Evolutionary conservation across 306 rosid genomes (phyloP).

Genomic region (Prunus mira): DNA sequence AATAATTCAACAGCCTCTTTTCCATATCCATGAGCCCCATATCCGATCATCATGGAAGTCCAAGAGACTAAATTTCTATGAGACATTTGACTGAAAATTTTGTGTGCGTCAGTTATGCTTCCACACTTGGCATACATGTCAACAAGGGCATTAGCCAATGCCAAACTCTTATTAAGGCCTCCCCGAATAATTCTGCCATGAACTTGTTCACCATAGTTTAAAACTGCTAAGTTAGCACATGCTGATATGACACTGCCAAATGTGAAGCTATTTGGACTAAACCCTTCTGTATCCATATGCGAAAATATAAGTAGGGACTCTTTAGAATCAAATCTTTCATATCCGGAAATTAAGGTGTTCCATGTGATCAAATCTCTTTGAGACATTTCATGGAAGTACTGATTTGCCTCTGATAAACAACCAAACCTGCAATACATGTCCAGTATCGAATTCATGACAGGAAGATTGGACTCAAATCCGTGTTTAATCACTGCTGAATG

Average conservation of each 20-base stretch:
- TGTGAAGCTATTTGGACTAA: slow-evolving; percentile 62
- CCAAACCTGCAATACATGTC: slow-evolving; percentile 81
- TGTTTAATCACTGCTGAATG: slow-evolving; percentile 63
- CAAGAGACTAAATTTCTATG: slow-evolving; percentile 63
- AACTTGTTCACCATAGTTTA: slow-evolving; percentile 67
- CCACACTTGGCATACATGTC: slow-evolving; percentile 88
- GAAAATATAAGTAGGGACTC: slow-evolving; percentile 59
- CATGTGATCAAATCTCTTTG: slow-evolving; percentile 64
- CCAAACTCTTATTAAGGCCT: slow-evolving; percentile 48
- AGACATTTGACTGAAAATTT: slow-evolving; percentile 50
- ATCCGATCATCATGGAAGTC: slow-evolving; percentile 82
- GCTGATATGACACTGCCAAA: slow-evolving; percentile 59
- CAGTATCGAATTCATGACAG: slow-evolving; percentile 68
- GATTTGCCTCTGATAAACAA: slow-evolving; percentile 53
- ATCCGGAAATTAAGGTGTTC: slow-evolving; percentile 75
- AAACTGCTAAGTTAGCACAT: slow-evolving; percentile 58
- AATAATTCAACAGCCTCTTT: slow-evolving; percentile 61
- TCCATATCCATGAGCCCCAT: slow-evolving; percentile 76
- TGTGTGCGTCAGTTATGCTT: slow-evolving; percentile 43
- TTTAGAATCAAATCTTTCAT: slow-evolving; percentile 47
- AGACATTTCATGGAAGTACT: slow-evolving; percentile 50
- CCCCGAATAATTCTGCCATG: slow-evolving; percentile 56
- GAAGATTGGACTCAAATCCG: slow-evolving; percentile 53
- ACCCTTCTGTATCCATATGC: slow-evolving; percentile 51
- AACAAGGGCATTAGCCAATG: slow-evolving; percentile 62